Percentiles rank a stretch among this genome's conserved stretches.
Conservation (phyloP, 192 early-diverging fungal genomes). For the Allomyces macrogynus region DNA sequence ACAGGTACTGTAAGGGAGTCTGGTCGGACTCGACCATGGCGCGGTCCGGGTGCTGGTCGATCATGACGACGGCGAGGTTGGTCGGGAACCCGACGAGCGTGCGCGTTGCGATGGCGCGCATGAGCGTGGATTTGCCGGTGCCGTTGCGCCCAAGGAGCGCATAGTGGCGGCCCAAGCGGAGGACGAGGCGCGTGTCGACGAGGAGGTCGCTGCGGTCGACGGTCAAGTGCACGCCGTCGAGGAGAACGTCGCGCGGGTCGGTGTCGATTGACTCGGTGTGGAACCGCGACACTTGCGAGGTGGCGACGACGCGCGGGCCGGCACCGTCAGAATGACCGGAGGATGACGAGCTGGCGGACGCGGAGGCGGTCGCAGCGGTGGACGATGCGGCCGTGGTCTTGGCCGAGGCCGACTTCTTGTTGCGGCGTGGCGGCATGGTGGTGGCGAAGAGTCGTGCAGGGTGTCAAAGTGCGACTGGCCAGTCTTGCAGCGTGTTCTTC, state of each 20-base stretch:
- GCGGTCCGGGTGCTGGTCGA: neutral
- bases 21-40: neutral
- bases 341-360: neutral
- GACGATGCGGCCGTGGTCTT: neutral
- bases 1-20: neutral
- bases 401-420: neutral
- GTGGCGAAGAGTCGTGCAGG: too few species aligned
- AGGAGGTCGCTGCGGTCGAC: neutral
- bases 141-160: conserved; percentile 68
- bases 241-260: neutral
- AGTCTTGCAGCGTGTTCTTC: too few species aligned
- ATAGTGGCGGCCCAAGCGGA: conserved; percentile 60
- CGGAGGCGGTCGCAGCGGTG: neutral
- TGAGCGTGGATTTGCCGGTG: conserved; percentile 66
- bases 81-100: conserved; percentile 56
- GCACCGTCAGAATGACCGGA: neutral
- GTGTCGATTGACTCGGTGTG: neutral
- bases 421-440: too few species aligned
- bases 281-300: neutral
- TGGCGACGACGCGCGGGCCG: neutral
- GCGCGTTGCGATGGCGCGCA: conserved; percentile 67
- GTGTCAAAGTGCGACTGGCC: too few species aligned
- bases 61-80: neutral
- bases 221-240: neutral
- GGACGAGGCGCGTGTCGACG: conserved; percentile 19